phyloP scores from a whole-genome alignment of 2,329 filamentous ascomycete species.

The Penicillium palitans region DNA sequence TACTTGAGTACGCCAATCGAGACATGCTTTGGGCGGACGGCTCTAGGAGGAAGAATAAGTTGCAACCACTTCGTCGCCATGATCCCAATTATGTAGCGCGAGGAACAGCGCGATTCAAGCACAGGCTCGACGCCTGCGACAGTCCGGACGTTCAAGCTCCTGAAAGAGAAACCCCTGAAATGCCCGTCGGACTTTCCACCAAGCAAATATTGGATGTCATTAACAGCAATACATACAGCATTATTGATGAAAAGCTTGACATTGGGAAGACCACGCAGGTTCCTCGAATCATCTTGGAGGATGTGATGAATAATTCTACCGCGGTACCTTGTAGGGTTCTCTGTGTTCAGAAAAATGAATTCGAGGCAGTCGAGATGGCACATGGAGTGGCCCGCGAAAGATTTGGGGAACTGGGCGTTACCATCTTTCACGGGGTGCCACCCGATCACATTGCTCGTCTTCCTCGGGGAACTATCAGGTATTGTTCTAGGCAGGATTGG shows the following conservation, averaged over 20 bases:
- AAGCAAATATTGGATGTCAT: constrained; percentile 42
- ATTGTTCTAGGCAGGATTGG: constrained; percentile 54
- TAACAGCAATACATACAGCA: constrained; percentile 44
- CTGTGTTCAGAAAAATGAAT: constrained; percentile 53
- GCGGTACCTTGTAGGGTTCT: constrained; percentile 52
- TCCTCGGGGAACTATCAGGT: constrained; percentile 46
- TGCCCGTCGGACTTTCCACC: constrained; percentile 46
- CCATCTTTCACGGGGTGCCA: constrained; percentile 51
- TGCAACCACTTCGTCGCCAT: background rate
- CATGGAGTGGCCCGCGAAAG: constrained; percentile 50
- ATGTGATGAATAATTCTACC: constrained; percentile 41
- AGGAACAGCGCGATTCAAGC: background rate
- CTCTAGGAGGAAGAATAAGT: background rate
- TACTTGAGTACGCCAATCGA: background rate
- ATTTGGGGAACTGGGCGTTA: constrained; percentile 41
- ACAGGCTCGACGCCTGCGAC: too few species aligned
- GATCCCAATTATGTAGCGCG: too few species aligned
- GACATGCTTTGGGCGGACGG: background rate
- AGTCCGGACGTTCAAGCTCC: background rate
- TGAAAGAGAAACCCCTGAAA: background rate
- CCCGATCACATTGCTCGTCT: constrained; percentile 36
- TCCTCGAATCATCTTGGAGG: constrained; percentile 56
- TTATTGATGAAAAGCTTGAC: constrained; percentile 50
- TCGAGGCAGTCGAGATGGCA: constrained; percentile 51
- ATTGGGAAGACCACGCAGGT: constrained; percentile 53